Percentiles rank a stretch among this genome's conserved stretches.
These are phyloP conservation scores for Silene conica DNA, from an alignment of 148 eudicot genomes.

Conservation along the genomic window DNA sequence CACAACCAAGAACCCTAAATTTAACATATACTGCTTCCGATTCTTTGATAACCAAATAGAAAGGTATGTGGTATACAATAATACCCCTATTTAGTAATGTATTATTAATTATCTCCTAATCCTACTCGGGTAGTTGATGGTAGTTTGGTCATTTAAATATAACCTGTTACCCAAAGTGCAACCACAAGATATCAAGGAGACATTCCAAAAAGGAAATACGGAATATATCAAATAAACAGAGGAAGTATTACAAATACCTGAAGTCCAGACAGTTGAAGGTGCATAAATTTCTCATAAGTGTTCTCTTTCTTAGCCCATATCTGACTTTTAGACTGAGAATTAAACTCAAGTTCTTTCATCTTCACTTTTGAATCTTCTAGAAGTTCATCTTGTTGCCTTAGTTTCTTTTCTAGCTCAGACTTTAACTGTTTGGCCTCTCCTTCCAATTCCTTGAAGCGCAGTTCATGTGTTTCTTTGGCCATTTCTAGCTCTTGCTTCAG, in stretches of 20 bases:
- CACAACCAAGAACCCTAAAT: conserved; percentile 9
- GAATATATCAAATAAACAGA: neutral
- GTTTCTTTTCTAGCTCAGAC: conserved; percentile 46
- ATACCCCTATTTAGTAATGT: neutral
- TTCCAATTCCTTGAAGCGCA: conserved; percentile 37
- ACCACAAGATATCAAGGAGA: neutral
- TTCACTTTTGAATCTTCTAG: conserved; percentile 44
- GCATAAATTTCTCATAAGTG: conserved; percentile 48
- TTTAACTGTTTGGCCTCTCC: conserved; percentile 38
- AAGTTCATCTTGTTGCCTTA: conserved; percentile 43
- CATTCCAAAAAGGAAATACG: neutral
- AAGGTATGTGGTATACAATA: neutral
- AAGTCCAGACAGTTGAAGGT: conserved; percentile 59
- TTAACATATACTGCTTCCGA: neutral
- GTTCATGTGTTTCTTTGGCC: conserved; percentile 53
- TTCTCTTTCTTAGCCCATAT: conserved; percentile 59
- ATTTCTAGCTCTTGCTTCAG: conserved; percentile 45
- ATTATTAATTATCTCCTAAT: neutral
- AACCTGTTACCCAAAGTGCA: neutral
- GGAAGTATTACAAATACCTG: conserved; percentile 35
- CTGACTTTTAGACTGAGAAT: conserved; percentile 40
- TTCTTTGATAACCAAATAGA: too few species aligned
- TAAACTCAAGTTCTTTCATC: conserved; percentile 55
- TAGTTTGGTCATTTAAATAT: neutral
- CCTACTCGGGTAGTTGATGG: neutral